These are phyloP conservation scores for Candida sphagnicola DNA, from an alignment of 805 yeast species.

Conservation along the genomic window DNA sequence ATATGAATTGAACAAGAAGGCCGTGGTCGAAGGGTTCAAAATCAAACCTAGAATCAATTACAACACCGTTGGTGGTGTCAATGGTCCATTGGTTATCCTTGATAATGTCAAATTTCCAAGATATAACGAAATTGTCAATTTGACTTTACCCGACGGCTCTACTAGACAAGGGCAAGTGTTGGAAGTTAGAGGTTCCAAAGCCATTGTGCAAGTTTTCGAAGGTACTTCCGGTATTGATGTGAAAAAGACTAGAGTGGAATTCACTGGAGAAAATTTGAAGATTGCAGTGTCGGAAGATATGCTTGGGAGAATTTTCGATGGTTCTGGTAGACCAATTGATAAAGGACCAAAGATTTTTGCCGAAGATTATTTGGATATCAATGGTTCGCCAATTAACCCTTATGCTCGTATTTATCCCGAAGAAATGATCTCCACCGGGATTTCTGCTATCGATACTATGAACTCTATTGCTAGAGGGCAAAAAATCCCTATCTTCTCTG, in stretches of 20 bases:
- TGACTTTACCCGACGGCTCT: slow-evolving; percentile 94
- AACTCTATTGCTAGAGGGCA: slow-evolving; percentile 99
- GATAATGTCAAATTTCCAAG: slow-evolving; percentile 53
- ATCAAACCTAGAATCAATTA: slow-evolving; percentile 88
- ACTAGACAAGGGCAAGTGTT: slow-evolving; percentile 96
- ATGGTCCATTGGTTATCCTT: slow-evolving; percentile 90
- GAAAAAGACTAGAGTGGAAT: slow-evolving; percentile 94
- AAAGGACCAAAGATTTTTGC: slow-evolving; percentile 98
- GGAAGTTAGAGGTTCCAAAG: slow-evolving; percentile 95
- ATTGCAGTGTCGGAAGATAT: slow-evolving; percentile 96
- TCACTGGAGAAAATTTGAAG: slow-evolving; percentile 90
- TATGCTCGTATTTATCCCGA: slow-evolving; percentile 98
- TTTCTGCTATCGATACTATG: slow-evolving; percentile 98
- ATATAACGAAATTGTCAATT: slow-evolving; percentile 93
- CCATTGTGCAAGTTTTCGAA: slow-evolving; percentile 97
- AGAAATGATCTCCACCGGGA: slow-evolving; percentile 99
- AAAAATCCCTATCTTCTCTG: slow-evolving; percentile 98
- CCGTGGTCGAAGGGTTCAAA: slow-evolving; percentile 87
- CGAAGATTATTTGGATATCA: slow-evolving; percentile 96
- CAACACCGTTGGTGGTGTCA: slow-evolving; percentile 97
- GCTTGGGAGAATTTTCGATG: slow-evolving; percentile 97
- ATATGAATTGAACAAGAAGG: slow-evolving; percentile 82
- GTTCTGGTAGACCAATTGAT: slow-evolving; percentile 98
- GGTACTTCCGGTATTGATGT: slow-evolving; percentile 99
- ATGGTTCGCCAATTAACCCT: slow-evolving; percentile 98